Conservation (phyloP, 306 rosid genomes). For the Prunus campanulata region DNA sequence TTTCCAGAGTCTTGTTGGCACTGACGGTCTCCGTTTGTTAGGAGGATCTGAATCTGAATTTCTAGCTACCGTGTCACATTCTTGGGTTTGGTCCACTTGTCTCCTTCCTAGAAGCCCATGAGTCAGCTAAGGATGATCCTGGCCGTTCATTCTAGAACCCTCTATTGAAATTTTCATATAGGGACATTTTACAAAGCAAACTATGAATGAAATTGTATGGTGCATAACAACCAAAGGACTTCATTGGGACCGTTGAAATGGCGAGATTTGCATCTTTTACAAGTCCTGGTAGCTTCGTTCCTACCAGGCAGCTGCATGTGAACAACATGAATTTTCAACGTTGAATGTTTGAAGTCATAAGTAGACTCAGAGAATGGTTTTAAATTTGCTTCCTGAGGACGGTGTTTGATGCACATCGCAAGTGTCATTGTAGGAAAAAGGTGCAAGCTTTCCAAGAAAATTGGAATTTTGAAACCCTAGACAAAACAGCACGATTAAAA, state of each 20-base stretch:
- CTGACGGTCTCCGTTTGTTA: conserved; percentile 23
- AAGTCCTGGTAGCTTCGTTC: background rate
- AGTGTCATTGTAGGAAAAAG: background rate
- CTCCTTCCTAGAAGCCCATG: conserved; percentile 6
- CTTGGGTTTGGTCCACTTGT: conserved; percentile 25
- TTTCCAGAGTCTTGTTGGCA: conserved; percentile 1
- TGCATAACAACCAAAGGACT: background rate
- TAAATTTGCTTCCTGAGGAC: conserved; percentile 6
- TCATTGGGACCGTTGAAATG: conserved; percentile 1
- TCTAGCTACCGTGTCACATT: conserved; percentile 19
- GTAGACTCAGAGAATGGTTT: background rate
- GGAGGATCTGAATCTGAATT: conserved; percentile 37
- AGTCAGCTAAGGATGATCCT: background rate
- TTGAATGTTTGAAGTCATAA: background rate
- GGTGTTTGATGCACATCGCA: background rate
- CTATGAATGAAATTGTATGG: background rate
- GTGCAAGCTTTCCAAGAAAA: background rate
- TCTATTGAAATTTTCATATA: conserved; percentile 1
- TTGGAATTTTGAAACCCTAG: background rate
- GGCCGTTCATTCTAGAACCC: background rate
- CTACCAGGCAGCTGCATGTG: background rate
- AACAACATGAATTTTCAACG: background rate
- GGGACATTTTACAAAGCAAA: background rate
- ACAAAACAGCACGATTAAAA: background rate
- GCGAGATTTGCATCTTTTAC: too few species aligned